Evolutionary conservation across 345 rosid species (phyloP).

Genomic region (Murraya paniculata): DNA sequence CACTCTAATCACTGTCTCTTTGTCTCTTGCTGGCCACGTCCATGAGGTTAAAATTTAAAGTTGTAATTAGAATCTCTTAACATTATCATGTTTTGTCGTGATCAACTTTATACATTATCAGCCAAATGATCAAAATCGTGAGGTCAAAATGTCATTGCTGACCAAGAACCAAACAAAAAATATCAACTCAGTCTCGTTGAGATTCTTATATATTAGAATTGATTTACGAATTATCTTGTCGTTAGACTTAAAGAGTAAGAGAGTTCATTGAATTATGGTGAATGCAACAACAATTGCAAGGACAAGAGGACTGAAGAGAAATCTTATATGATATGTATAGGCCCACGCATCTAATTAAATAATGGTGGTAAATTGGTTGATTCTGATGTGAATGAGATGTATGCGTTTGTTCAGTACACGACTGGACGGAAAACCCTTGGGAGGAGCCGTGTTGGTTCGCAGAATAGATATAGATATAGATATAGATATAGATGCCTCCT

Average conservation of each 20-base stretch:
- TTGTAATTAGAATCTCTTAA: background rate
- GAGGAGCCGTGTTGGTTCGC: no score
- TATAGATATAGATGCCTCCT: no score
- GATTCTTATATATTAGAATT: background rate
- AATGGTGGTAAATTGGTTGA: no score
- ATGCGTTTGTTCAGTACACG: no score
- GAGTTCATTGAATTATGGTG: background rate
- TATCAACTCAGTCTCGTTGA: background rate
- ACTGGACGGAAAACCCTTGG: no score
- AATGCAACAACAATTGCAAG: background rate
- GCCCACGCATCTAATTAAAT: no score
- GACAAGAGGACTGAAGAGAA: background rate
- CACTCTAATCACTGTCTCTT: slow-evolving; percentile 42
- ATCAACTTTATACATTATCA: background rate
- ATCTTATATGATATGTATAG: background rate
- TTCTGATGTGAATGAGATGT: no score
- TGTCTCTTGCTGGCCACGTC: slow-evolving; percentile 21
- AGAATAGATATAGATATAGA: no score
- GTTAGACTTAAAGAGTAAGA: background rate
- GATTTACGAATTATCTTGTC: background rate
- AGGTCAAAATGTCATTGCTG: background rate
- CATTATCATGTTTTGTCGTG: background rate
- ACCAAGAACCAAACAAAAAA: background rate
- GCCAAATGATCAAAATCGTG: background rate
- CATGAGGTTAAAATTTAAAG: slow-evolving; percentile 15